Evolutionary conservation across 208 protist species (phyloP), one percentile per base, ranked within the genome.

Genomic region (Leishmania tropica): DNA sequence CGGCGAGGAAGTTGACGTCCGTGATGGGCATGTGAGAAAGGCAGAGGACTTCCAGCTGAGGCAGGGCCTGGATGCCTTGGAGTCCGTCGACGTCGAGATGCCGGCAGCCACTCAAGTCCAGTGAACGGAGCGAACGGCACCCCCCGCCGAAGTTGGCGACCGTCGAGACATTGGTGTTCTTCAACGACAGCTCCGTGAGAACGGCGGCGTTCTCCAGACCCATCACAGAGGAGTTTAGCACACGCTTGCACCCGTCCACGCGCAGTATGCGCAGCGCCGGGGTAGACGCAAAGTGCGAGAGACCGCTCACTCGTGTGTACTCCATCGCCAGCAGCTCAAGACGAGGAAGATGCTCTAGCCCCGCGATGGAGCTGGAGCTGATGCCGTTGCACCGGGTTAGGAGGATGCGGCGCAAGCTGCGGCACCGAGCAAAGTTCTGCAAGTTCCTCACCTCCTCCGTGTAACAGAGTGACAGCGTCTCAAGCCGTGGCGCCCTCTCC

Each of bases 331-430:
- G 79, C 74, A 85, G 45, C 67, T 88, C 81, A 31, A 92, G 83
- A 24, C n/a, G 51, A 31, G 90, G 90, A 54, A 94, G 74, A 15
- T 4, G 42, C 62, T 91, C 80, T 17, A 94, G 82, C 42, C 88
- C 88, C 13, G 47, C 70, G 72, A 94, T 81, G 45, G 88, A 88
- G 67, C 62, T 37, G 28, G 80, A 84, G 75, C 81, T 84, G 74
- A 94, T 87, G 58, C 85, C 86, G 76, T 94, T 92, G 81, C 91
- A 94, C 0, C 88, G 85, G 19, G 89, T 92, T 17, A 92, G 83
- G 42, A 92, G 65, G 35, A 94, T 54, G 53, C 85, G 71, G 51
- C 87, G 87, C 75, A 92, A 78, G n/a, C 84, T 85, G 51, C 42
- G 76, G 60, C 91, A 90, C 10, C 21, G 62, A 28, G 82, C 80